Evolutionary conservation across 441 rosid species (phyloP).

Genomic region (Euphorbia corollata): DNA sequence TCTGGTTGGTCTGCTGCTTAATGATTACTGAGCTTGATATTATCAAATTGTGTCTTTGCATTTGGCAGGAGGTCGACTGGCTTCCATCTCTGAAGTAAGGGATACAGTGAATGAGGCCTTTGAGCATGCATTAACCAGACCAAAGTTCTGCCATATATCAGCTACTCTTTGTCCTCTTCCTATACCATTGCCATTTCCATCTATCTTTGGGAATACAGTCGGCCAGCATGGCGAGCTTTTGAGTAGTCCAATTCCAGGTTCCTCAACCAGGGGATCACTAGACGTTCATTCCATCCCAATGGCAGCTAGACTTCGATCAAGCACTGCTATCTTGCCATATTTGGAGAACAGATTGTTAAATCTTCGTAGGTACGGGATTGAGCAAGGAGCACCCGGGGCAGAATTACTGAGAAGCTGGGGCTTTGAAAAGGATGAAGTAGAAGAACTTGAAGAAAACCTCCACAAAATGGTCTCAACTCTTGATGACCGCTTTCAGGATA

Average conservation of each 20-base stretch:
- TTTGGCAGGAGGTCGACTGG: constrained; percentile 37
- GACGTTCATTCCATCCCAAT: constrained; percentile 74
- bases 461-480: constrained; percentile 54
- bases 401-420: constrained; percentile 74
- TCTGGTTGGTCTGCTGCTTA: background rate
- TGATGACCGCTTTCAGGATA: constrained; percentile 32
- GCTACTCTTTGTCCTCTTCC: constrained; percentile 69
- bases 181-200: constrained; percentile 82
- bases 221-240: constrained; percentile 68
- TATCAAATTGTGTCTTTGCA: background rate
- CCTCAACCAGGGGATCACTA: constrained; percentile 48
- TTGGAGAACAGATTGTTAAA: constrained; percentile 50
- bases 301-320: constrained; percentile 63
- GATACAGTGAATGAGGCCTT: constrained; percentile 42
- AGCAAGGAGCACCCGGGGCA: constrained; percentile 54
- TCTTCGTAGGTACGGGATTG: constrained; percentile 50
- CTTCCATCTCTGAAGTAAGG: constrained; percentile 58
- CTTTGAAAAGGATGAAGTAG: constrained; percentile 66
- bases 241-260: constrained; percentile 41
- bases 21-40: background rate
- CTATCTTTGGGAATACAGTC: constrained; percentile 58
- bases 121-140: constrained; percentile 30
- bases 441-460: constrained; percentile 58
- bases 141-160: constrained; percentile 63
- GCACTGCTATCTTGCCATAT: constrained; percentile 55